These are phyloP conservation scores for Poronia punctata DNA, from an alignment of 495 filamentous ascomycete species.

Conservation along the genomic window DNA sequence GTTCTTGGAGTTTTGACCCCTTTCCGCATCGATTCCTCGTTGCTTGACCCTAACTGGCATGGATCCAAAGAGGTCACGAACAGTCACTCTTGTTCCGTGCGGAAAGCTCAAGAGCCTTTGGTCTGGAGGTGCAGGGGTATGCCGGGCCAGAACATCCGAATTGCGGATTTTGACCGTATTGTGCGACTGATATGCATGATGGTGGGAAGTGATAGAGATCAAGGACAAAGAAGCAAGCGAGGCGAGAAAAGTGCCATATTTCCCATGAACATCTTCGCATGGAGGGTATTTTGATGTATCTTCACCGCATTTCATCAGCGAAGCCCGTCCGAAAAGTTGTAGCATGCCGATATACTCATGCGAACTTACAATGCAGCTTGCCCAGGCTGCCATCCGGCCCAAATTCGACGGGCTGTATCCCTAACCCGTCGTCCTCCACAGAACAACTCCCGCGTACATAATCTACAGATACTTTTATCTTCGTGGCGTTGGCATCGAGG, in stretches of 20 bases:
- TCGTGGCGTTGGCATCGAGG: constrained; percentile 71
- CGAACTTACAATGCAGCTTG: constrained; percentile 59
- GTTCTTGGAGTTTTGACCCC: constrained; percentile 37
- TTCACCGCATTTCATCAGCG: constrained; percentile 20
- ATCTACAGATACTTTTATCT: constrained; percentile 66
- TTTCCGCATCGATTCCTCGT: constrained; percentile 55
- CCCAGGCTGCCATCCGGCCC: constrained; percentile 62
- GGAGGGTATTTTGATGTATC: constrained; percentile 70
- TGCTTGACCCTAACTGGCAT: constrained; percentile 96
- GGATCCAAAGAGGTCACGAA: constrained; percentile 86
- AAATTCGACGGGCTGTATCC: constrained; percentile 71
- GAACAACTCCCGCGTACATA: constrained; percentile 69
- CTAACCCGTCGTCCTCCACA: constrained; percentile 82
- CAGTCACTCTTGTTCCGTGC: constrained; percentile 73
- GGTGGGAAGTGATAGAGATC: constrained; percentile 72
- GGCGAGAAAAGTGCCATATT: constrained; percentile 67
- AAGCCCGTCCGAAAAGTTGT: neutral
- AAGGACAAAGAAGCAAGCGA: constrained; percentile 72
- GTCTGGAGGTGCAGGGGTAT: constrained; percentile 56
- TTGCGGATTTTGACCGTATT: constrained; percentile 69
- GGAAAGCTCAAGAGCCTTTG: constrained; percentile 48
- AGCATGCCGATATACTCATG: neutral
- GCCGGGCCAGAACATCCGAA: constrained; percentile 59
- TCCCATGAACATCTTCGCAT: constrained; percentile 50
- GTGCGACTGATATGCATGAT: constrained; percentile 52